phyloP scores from a whole-genome alignment of 1,284 basidiomycete species.

The Schizophyllum amplum region DNA sequence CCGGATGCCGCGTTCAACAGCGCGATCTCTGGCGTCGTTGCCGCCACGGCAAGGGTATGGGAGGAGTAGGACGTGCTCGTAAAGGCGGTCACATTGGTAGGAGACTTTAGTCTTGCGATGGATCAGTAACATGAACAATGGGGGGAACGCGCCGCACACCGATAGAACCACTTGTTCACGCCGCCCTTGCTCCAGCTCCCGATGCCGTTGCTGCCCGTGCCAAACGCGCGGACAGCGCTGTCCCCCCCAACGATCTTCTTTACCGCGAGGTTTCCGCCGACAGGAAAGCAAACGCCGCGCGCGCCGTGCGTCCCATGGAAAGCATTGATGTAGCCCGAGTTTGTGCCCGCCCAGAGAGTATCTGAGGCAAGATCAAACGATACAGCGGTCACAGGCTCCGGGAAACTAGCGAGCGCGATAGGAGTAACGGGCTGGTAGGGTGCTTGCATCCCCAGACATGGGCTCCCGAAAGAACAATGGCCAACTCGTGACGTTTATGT shows the following conservation, averaged over 20 bases:
- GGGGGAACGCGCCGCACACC: conserved; percentile 31
- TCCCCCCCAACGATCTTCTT: conserved; percentile 71
- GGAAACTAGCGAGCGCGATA: conserved; percentile 14
- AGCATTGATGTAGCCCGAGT: conserved; percentile 66
- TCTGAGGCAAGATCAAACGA: conserved; percentile 89
- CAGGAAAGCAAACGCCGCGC: conserved; percentile 73
- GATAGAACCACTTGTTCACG: conserved; percentile 72
- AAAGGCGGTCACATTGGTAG: conserved; percentile 46
- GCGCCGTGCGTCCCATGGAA: conserved; percentile 62
- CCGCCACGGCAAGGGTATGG: conserved; percentile 55
- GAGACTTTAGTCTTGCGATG: conserved; percentile 23
- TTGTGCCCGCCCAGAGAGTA: conserved; percentile 81
- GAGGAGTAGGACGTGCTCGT: conserved; percentile 45
- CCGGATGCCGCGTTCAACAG: conserved; percentile 74
- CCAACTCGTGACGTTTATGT: too few species aligned
- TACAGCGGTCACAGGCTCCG: conserved; percentile 60
- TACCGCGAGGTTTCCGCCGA: conserved; percentile 55
- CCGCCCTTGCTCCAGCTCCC: conserved; percentile 77
- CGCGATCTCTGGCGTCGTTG: conserved; percentile 54
- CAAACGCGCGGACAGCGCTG: conserved; percentile 61
- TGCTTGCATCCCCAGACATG: background rate
- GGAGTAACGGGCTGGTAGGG: background rate
- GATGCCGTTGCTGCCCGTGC: conserved; percentile 48
- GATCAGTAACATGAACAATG: conserved; percentile 5
- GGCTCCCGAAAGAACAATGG: background rate